Conservation (phyloP, 768 basidiomycete genomes). For the Lactarius sanguifluus region DNA sequence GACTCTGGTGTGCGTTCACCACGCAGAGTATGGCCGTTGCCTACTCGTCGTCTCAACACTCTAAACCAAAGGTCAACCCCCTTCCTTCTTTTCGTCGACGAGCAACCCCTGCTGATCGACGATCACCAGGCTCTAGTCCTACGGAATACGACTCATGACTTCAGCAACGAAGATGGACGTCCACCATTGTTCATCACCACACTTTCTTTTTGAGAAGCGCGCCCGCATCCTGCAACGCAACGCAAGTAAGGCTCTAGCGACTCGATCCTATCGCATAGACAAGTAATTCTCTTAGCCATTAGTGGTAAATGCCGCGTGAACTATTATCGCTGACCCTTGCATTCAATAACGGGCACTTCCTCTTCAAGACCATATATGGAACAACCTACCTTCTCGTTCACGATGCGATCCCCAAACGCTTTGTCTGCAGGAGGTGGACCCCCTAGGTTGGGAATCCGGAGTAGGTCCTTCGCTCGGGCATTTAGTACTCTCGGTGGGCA, state of each 20-base stretch:
- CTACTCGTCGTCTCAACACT: conserved; percentile 55
- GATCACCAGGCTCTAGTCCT: conserved; percentile 39
- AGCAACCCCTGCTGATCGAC: neutral
- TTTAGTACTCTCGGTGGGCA: neutral
- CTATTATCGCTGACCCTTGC: neutral
- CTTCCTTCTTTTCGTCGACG: neutral
- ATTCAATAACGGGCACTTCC: neutral
- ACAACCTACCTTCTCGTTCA: neutral
- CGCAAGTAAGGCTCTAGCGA: no score
- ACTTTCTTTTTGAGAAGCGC: conserved; percentile 36
- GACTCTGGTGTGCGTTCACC: conserved; percentile 84
- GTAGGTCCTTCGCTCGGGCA: neutral
- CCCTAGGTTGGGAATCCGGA: neutral
- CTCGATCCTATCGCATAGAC: no score
- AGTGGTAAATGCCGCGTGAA: neutral
- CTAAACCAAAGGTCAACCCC: conserved; percentile 55
- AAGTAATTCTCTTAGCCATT: neutral
- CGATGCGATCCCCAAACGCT: neutral
- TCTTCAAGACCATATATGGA: neutral
- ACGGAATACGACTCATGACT: conserved; percentile 33
- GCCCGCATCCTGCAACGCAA: neutral
- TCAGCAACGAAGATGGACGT: conserved; percentile 22
- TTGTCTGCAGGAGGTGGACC: neutral
- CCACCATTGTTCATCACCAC: conserved; percentile 59
- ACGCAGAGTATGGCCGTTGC: conserved; percentile 80